Percentiles rank a stretch among this genome's conserved stretches.
Conservation (phyloP, 2,329 filamentous ascomycete genomes). For the Gaeumannomyces tritici region DNA sequence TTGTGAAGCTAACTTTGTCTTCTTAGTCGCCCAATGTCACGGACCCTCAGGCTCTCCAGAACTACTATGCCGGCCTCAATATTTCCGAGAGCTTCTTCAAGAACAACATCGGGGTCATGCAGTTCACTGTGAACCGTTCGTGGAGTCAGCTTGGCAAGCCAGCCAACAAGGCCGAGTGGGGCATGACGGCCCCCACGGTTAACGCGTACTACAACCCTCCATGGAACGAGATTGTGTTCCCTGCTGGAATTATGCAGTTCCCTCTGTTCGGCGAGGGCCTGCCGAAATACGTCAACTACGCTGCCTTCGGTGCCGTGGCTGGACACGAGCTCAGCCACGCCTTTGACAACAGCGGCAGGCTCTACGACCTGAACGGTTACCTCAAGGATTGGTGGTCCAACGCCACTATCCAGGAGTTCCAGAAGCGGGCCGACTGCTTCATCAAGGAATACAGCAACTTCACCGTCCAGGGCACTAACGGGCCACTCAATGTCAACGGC, state of each 20-base stretch:
- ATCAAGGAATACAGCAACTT: slow-evolving; percentile 57
- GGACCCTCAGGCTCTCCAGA: slow-evolving; percentile 42
- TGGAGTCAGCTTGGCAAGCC: slow-evolving; percentile 53
- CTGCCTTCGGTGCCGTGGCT: slow-evolving; percentile 57
- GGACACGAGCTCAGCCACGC: slow-evolving; percentile 64
- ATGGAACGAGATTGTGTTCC: slow-evolving; percentile 61
- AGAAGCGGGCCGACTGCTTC: slow-evolving; percentile 53
- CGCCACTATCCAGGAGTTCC: slow-evolving; percentile 46
- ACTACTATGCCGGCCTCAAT: slow-evolving; percentile 46
- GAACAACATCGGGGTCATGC: slow-evolving; percentile 43
- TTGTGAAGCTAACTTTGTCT: background rate
- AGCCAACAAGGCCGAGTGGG: slow-evolving; percentile 50
- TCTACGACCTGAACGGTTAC: slow-evolving; percentile 56
- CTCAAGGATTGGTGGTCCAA: slow-evolving; percentile 60
- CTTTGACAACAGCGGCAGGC: slow-evolving; percentile 56
- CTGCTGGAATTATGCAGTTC: slow-evolving; percentile 60
- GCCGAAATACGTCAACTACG: slow-evolving; percentile 57
- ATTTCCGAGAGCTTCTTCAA: slow-evolving; percentile 45
- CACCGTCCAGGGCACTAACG: slow-evolving; percentile 45
- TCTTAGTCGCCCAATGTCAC: slow-evolving; percentile 42
- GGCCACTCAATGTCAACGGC: slow-evolving; percentile 52
- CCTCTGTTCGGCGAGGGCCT: slow-evolving; percentile 55
- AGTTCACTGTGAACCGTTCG: slow-evolving; percentile 33
- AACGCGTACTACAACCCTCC: slow-evolving; percentile 58
- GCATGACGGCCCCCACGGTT: slow-evolving; percentile 49